Conservation (phyloP, 2,329 filamentous ascomycete genomes). For the Cladosporium sp. region DNA sequence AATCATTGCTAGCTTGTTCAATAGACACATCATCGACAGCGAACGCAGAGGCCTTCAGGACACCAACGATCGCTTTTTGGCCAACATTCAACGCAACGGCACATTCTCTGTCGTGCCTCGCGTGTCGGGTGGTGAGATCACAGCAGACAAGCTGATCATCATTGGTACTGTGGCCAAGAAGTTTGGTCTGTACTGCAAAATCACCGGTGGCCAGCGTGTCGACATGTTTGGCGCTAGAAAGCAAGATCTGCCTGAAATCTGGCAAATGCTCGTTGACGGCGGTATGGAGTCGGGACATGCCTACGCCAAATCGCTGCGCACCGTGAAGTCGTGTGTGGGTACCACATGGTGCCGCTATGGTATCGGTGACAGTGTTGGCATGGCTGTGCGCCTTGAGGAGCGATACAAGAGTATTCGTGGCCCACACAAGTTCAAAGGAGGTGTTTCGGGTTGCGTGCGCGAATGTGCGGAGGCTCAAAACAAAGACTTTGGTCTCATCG, state of each 20-base stretch:
- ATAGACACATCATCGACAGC: conserved; percentile 73
- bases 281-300: conserved; percentile 83
- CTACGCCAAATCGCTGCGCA: conserved; percentile 83
- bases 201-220: conserved; percentile 86
- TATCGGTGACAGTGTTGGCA: conserved; percentile 83
- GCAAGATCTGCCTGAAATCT: conserved; percentile 78
- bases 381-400: conserved; percentile 83
- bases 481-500: conserved; percentile 90
- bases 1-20: conserved; percentile 78
- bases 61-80: conserved; percentile 83
- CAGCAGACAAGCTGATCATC: conserved; percentile 75
- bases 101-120: conserved; percentile 86
- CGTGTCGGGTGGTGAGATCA: conserved; percentile 81
- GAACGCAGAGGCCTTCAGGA: conserved; percentile 74
- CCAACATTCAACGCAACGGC: conserved; percentile 86
- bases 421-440: conserved; percentile 82
- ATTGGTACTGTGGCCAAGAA: conserved; percentile 82
- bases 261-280: conserved; percentile 72
- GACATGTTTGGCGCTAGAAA: conserved; percentile 91
- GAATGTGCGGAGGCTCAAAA: conserved; percentile 91
- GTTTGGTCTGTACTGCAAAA: conserved; percentile 83
- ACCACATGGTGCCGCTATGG: conserved; percentile 89
- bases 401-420: conserved; percentile 87
- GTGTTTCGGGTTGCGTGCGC: conserved; percentile 84
- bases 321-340: conserved; percentile 88